These are phyloP conservation scores for Akebia trifoliata DNA, from an alignment of 164 flowering plant species.

Conservation along the genomic window DNA sequence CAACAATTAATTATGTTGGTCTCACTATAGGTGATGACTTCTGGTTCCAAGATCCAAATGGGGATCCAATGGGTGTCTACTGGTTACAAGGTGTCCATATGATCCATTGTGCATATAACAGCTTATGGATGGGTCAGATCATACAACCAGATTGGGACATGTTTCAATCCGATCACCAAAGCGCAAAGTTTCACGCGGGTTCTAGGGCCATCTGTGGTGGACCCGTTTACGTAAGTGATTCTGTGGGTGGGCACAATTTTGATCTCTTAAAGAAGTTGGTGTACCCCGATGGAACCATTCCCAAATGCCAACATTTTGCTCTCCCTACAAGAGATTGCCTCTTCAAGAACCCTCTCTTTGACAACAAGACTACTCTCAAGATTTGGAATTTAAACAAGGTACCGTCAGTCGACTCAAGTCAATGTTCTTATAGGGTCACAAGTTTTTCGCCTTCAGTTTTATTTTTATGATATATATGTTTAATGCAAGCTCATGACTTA, in stretches of 20 bases:
- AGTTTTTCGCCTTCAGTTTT: too few species aligned
- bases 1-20: neutral
- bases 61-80: conserved; percentile 82
- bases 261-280: conserved; percentile 67
- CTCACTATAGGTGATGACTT: conserved; percentile 70
- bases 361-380: conserved; percentile 60
- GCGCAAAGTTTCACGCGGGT: conserved; percentile 80
- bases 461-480: too few species aligned
- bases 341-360: conserved; percentile 80
- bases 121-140: conserved; percentile 91
- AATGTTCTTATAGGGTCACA: neutral
- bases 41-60: conserved; percentile 93
- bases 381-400: conserved; percentile 94
- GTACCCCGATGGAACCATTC: conserved; percentile 78
- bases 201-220: conserved; percentile 91
- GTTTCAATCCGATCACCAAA: conserved; percentile 80
- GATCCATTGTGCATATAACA: conserved; percentile 92
- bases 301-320: conserved; percentile 65
- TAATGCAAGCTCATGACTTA: neutral
- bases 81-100: conserved; percentile 94
- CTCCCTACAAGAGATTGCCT: conserved; percentile 87
- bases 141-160: conserved; percentile 95
- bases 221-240: conserved; percentile 77
- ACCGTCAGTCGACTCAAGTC: neutral
- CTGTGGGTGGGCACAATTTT: conserved; percentile 66